A percentile compares a stretch with the other conserved stretches of the same genome.
These are phyloP conservation scores for Emericellopsis cladophorae DNA, from an alignment of 2,329 filamentous ascomycete genomes.

Conservation along the genomic window DNA sequence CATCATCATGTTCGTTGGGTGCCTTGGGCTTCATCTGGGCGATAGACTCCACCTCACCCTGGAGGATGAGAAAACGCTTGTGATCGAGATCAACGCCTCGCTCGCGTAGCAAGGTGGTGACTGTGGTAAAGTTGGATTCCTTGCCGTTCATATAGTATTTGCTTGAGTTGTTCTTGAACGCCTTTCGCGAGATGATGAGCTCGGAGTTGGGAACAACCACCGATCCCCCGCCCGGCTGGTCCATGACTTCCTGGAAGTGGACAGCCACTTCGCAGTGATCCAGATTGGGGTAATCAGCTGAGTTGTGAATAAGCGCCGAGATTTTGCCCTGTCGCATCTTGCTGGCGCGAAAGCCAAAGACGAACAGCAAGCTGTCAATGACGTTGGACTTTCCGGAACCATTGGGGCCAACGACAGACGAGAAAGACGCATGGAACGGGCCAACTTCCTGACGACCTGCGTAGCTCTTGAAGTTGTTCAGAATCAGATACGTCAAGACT, in stretches of 20 bases:
- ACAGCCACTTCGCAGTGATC: conserved; percentile 93
- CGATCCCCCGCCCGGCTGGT: conserved; percentile 62
- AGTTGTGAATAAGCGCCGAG: conserved; percentile 95
- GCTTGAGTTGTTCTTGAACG: conserved; percentile 96
- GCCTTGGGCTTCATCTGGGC: conserved; percentile 99
- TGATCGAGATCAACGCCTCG: conserved; percentile 92
- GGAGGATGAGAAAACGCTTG: conserved; percentile 93
- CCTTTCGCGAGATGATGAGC: conserved; percentile 77
- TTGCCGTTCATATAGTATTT: conserved; percentile 94
- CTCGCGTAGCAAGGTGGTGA: conserved; percentile 76
- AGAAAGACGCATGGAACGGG: conserved; percentile 94
- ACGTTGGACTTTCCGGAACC: conserved; percentile 98
- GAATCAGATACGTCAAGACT: conserved; percentile 81
- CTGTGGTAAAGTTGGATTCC: conserved; percentile 81
- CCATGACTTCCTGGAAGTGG: conserved; percentile 90
- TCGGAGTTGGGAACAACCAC: conserved; percentile 74
- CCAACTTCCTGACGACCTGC: conserved; percentile 90
- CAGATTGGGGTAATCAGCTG: conserved; percentile 71
- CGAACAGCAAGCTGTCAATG: conserved; percentile 93
- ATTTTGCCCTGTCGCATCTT: conserved; percentile 99
- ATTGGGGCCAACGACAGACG: conserved; percentile 94
- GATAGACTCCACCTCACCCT: conserved; percentile 97
- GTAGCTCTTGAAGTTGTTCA: conserved; percentile 99
- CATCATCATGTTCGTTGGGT: conserved; percentile 87
- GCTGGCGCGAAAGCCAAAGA: conserved; percentile 97